These are phyloP conservation scores for Achaetomium macrosporum DNA, from an alignment of 2,329 filamentous ascomycete species.

Conservation along the genomic window DNA sequence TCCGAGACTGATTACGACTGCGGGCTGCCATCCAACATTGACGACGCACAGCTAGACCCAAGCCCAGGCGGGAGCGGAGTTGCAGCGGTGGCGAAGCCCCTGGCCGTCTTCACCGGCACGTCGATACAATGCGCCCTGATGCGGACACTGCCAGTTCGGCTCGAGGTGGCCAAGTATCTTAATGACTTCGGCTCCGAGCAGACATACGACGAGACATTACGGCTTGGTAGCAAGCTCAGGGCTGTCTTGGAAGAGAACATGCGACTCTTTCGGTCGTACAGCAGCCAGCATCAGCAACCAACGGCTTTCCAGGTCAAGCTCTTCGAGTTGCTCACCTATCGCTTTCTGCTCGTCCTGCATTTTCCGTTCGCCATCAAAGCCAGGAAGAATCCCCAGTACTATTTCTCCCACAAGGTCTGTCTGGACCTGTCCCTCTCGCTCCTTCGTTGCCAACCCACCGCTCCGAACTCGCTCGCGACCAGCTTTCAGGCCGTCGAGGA, in stretches of 20 bases:
- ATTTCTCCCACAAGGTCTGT: background rate
- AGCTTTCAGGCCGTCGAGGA: background rate
- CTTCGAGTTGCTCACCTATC: background rate
- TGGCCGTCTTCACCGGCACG: background rate
- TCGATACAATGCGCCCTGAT: background rate
- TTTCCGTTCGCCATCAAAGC: background rate
- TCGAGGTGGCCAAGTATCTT: background rate
- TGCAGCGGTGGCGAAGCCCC: background rate
- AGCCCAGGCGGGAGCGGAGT: too few relatives aligned
- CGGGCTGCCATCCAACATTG: background rate
- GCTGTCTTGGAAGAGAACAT: background rate
- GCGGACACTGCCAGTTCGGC: background rate
- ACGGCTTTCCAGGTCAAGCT: background rate
- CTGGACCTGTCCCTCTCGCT: background rate
- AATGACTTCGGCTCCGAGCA: background rate
- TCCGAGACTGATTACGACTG: background rate
- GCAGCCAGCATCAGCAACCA: background rate
- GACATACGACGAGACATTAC: background rate
- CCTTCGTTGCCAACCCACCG: background rate
- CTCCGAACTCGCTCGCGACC: background rate
- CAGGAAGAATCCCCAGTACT: background rate
- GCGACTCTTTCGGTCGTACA: background rate
- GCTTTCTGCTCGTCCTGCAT: background rate
- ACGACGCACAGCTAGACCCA: background rate
- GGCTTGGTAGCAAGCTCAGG: background rate